Base-by-base conservation (phyloP, 257 asterid genomes). In the Forsythia suspensa region DNA sequence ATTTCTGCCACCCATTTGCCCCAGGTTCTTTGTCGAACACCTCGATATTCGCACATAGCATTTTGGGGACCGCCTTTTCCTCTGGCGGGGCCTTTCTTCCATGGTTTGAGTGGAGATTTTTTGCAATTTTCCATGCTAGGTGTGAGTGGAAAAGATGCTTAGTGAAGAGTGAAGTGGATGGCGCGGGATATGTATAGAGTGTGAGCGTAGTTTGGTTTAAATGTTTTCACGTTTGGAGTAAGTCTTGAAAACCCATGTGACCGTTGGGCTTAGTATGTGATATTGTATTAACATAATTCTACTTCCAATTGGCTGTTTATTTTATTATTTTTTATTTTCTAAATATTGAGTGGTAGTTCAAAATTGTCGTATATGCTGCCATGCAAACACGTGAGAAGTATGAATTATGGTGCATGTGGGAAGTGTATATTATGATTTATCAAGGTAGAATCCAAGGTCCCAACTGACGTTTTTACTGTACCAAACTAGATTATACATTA, bases 21-120 rank as follows among this genome's bases (percentile, higher is more conserved):
- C 98, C 98, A 95, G 0, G 99, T 95, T 73, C 99, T 80, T 80
- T 95, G 98, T 24, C 98, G 88, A 40, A 93, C 99, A 0, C 99
- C 98, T 7, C 99, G 89, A 55, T 92, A 95, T 85, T 91, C 99
- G 2, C 98, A 93, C 75, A 76, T 87, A 15, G 97, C 92, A 9
- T 95, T 95, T 83, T 93, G 98, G 2, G 99, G 99, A 4, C 98
- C 98, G 5, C 99, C 99, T 80, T 93, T 93, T 41, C 99, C 98
- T 80, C 98, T 74, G 3, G 99, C 96, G 0, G 99, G 98, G 8
- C 99, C 98, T 73, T 95, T 95, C 85, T 93, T 95, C 99, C 99
- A 95, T 72, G 99, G 99, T 87, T 95, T 95, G 52, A 95, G 86
- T 36, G 96, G 91, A 39, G 91, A 83, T 77, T 88, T 95, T 71